Evolutionary conservation across 306 rosid species (phyloP), one percentile per base, ranked within the genome.

Genomic region (Ceratonia siliqua): DNA sequence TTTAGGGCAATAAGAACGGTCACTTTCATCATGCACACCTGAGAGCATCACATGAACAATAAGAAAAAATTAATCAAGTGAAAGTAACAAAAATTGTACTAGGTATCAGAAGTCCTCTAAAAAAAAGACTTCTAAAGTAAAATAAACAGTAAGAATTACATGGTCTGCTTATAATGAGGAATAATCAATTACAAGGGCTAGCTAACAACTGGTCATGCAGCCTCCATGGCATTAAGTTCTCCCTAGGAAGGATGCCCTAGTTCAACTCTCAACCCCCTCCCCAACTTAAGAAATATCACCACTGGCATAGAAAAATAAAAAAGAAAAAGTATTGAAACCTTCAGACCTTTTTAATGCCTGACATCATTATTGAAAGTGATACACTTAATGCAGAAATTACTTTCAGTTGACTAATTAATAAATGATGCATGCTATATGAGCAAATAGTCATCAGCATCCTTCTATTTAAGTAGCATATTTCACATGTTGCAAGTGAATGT

Each of bases 11-110:
- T 94, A 94, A 17, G 85, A 5, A 71, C 74, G 91, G 75, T 85
- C 84, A 88, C 75, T 85, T 88, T 94, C 98, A 87, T 94, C 97
- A n/a, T 84, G 98, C 33, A 91, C 81, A 43, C 98, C 98, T 94
- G 84, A 65, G 41, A 62, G 79, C 36, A 77, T 85, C 68, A 63
- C 66, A 8, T 52, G 70, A 54, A 48, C 42, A 74, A 65, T 33
- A 72, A 43, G 52, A 63, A 38, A 68, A 78, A 76, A 42, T 20
- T 32, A 39, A 66, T 38, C 25, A 45, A 62, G 22, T 52, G 72
- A 67, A 24, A 38, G 53, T n/a, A 38, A 53, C 28, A 43, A 67
- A 65, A 57, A 22, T 28, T 57, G 22, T 21, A 35, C 32, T 11
- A 41, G 41, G 45, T 33, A 59, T 32, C 17, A 24, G 25, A 62